Percentiles rank a stretch among this genome's conserved stretches.
Conservation (phyloP, 2,329 filamentous ascomycete species). For the Aspergillus pseudoglaucus region DNA sequence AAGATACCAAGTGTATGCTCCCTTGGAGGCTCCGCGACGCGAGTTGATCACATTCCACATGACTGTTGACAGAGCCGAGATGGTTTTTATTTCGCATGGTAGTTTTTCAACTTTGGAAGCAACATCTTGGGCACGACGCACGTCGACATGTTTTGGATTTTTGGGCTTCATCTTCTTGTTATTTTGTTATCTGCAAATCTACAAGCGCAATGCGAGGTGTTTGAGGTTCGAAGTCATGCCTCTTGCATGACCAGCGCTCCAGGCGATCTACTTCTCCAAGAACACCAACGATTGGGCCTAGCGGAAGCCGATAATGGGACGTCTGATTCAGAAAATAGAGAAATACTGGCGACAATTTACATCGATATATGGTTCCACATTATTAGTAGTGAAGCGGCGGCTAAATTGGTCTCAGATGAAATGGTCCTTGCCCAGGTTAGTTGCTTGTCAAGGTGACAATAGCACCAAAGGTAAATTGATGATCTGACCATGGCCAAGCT, state of each 20-base stretch:
- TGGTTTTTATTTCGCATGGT: constrained; percentile 3
- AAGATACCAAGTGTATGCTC: constrained; percentile 3
- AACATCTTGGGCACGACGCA: background rate
- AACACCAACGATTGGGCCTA: constrained; percentile 18
- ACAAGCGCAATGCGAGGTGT: constrained; percentile 13
- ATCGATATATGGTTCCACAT: constrained; percentile 41
- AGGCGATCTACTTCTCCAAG: constrained; percentile 17
- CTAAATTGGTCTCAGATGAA: constrained; percentile 21
- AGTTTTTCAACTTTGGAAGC: background rate
- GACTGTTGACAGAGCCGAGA: constrained; percentile 3
- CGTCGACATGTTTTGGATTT: constrained; percentile 20
- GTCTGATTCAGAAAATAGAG: constrained; percentile 12
- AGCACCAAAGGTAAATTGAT: background rate
- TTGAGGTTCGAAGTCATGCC: constrained; percentile 13
- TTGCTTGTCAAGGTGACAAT: background rate
- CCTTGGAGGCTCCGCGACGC: background rate
- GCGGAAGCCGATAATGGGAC: constrained; percentile 9
- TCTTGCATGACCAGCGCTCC: constrained; percentile 28
- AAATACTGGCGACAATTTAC: constrained; percentile 21
- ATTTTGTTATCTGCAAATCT: constrained; percentile 12
- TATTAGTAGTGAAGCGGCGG: constrained; percentile 27
- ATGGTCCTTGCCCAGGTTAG: constrained; percentile 33
- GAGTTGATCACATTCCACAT: constrained; percentile 9
- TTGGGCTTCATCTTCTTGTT: constrained; percentile 11
- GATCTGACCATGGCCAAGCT: constrained; percentile 17